Base-by-base conservation (phyloP, 2,329 filamentous ascomycete genomes). In the Colletotrichum sp. region DNA sequence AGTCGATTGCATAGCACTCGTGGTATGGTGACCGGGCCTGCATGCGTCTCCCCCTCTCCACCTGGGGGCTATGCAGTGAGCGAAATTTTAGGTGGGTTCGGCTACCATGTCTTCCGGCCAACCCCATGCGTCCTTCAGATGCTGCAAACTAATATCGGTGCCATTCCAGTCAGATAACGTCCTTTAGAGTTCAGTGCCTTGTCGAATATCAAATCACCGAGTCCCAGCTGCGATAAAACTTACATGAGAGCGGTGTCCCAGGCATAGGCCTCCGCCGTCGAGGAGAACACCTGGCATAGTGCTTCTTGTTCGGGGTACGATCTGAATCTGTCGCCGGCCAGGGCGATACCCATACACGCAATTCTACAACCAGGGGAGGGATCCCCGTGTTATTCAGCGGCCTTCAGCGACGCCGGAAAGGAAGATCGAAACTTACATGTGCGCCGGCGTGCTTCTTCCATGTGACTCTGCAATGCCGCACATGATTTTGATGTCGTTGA, bases 271-370 rank as follows among this genome's bases (percentile, higher is more conserved):
- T 36, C 67, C 5, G 66, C 81, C 13, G 83, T 84, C 16, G 80
- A 82, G 9, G 79, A 74, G 28, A 87, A 77, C 6, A 87, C 77
- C 5, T 81, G 77, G 7, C 84, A 79, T 2, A 87, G 76, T 5
- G 83, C 84, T 59, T 85, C 80, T 67, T 87, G 85, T 61, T 86
- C 85, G 10, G 75, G 75, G 7, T 78, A 76, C 6, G 82, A 79
- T 2, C 78, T 81, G 67, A 87, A 86, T 30, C 83, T 81, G 69
- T 87, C 85, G 4, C 86, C 86, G 3, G 79, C 81, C 79, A 82
- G 79, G 0, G 80, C 79, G 1, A 82, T 82, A 1, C 80, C 80
- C 1, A 82, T 77, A 15, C 78, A 81, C 6, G 79, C 80, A 10
- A 79, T 79, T 71, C 81, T 82, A 12, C 8, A 59, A 7, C 15